Percentiles rank a stretch among this genome's conserved stretches.
phyloP scores from a whole-genome alignment of 371 early-diverging fungal species.

The Basidiobolus meristosporus region DNA sequence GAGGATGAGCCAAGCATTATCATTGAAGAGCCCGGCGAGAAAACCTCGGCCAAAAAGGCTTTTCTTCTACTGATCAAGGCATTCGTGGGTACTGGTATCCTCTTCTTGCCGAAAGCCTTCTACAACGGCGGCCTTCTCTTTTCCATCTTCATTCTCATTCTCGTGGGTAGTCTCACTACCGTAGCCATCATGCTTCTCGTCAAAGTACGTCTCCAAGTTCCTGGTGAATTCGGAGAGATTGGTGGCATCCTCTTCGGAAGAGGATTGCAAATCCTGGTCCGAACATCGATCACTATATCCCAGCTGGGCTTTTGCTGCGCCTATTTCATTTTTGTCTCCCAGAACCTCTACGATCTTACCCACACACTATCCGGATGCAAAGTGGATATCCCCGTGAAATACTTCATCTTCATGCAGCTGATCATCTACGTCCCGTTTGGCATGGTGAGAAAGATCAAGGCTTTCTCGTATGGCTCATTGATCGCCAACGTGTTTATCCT shows the following conservation, averaged over 20 bases:
- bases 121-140: constrained; percentile 60
- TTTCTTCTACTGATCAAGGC: constrained; percentile 59
- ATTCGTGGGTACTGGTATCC: constrained; percentile 65
- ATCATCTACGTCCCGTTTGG: constrained; percentile 60
- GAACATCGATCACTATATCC: constrained; percentile 65
- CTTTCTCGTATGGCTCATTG: constrained; percentile 60
- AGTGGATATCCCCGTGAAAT: constrained; percentile 12
- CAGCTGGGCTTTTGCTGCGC: constrained; percentile 82
- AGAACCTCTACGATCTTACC: constrained; percentile 50
- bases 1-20: too few species aligned
- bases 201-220: constrained; percentile 34
- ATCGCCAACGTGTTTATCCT: constrained; percentile 81
- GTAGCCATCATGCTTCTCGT: constrained; percentile 44
- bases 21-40: too few species aligned
- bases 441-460: constrained; percentile 68
- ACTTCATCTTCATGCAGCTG: constrained; percentile 13
- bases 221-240: constrained; percentile 84
- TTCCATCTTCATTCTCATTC: constrained; percentile 32
- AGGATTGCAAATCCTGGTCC: constrained; percentile 52
- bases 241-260: constrained; percentile 65
- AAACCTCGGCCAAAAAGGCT: constrained; percentile 31
- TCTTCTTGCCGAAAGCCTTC: constrained; percentile 63
- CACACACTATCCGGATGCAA: constrained; percentile 33
- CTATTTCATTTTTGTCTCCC: constrained; percentile 68
- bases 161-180: constrained; percentile 39